Percentiles rank a stretch among this genome's conserved stretches.
phyloP scores from a whole-genome alignment of 768 basidiomycete genomes.

The Panus rudis region DNA sequence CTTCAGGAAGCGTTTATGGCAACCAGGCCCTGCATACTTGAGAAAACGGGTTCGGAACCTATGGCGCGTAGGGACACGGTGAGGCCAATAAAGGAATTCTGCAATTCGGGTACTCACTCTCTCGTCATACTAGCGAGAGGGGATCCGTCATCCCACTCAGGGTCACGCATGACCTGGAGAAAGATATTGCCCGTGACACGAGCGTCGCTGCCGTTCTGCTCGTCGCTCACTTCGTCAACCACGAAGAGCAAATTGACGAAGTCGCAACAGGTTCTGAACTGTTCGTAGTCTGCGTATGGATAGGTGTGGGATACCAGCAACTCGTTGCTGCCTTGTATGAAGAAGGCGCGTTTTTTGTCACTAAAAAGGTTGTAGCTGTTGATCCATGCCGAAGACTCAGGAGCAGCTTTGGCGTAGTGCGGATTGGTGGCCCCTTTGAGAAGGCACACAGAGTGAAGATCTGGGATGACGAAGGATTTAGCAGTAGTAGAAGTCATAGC shows the following conservation, averaged over 20 bases:
- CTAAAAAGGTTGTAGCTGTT: slow-evolving; percentile 56
- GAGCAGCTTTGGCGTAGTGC: slow-evolving; percentile 48
- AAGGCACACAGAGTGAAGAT: slow-evolving; percentile 43
- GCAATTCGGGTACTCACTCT: slow-evolving; percentile 39
- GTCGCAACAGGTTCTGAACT: slow-evolving; percentile 58
- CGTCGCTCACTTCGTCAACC: slow-evolving; percentile 65
- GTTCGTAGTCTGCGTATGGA: slow-evolving; percentile 51
- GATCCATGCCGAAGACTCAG: slow-evolving; percentile 59
- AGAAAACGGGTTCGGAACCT: slow-evolving; percentile 55
- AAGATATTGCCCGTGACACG: slow-evolving; percentile 47
- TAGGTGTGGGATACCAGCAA: slow-evolving; percentile 59
- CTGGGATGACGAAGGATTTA: slow-evolving; percentile 50
- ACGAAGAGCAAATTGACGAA: slow-evolving; percentile 50
- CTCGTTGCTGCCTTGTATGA: slow-evolving; percentile 57
- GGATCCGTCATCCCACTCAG: slow-evolving; percentile 51
- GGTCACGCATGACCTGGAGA: slow-evolving; percentile 47
- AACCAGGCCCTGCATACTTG: slow-evolving; percentile 37
- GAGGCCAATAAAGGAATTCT: background rate
- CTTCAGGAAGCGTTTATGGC: slow-evolving; percentile 43
- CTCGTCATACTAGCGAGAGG: slow-evolving; percentile 54
- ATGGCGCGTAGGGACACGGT: background rate
- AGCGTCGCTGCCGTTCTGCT: slow-evolving; percentile 55
- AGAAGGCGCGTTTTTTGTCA: slow-evolving; percentile 55
- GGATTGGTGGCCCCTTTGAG: slow-evolving; percentile 50
- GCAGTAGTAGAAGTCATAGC: no score